Percentiles rank a stretch among this genome's conserved stretches.
Evolutionary conservation across 352 stramenopile species (phyloP).

Genomic region (Stramenopiles sp.): DNA sequence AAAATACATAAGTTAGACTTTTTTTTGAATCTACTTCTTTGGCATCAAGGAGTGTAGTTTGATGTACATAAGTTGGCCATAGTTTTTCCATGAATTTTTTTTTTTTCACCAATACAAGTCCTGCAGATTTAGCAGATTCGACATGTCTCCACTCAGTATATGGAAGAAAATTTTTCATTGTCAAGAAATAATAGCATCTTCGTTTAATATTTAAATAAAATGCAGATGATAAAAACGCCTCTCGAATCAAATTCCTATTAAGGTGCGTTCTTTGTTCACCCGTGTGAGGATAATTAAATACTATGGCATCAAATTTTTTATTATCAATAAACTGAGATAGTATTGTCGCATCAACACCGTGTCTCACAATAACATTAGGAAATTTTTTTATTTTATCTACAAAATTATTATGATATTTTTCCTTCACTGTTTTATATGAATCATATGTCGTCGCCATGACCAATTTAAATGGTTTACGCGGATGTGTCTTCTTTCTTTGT

Average conservation of each 20-base stretch:
- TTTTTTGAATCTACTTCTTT: background rate
- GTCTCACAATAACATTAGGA: background rate
- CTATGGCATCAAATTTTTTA: background rate
- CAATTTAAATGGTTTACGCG: background rate
- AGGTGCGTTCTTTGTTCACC: background rate
- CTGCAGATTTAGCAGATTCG: background rate
- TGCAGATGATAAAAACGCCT: background rate
- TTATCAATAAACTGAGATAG: background rate
- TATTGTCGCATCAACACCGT: background rate
- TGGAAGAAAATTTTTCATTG: background rate
- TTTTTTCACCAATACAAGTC: background rate
- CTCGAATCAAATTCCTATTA: background rate
- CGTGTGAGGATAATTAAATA: background rate
- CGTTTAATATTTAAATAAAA: background rate
- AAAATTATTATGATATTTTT: background rate
- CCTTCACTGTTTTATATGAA: background rate
- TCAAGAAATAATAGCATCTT: background rate
- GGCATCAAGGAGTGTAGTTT: background rate
- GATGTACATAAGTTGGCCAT: background rate
- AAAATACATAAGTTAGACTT: background rate
- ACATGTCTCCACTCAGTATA: background rate
- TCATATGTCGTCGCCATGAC: background rate
- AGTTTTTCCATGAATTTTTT: background rate
- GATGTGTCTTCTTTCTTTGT: background rate
- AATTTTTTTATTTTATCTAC: background rate